Evolutionary conservation across 1,284 basidiomycete species (phyloP), one percentile per base, ranked within the genome.

Genomic region (Paramarasmius palmivorus): DNA sequence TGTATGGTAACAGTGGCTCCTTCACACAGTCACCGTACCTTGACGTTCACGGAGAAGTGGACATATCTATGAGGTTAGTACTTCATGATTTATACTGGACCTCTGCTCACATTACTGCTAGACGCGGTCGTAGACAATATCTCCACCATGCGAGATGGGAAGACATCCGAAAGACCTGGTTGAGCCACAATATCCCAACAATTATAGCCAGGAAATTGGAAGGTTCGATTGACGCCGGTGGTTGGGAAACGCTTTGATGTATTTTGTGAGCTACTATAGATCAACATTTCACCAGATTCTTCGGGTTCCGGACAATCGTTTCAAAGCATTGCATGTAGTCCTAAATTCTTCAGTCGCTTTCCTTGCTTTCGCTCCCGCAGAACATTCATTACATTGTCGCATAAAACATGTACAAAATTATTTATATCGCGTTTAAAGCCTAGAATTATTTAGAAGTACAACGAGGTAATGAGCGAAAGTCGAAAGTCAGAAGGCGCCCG

Each of bases 11-110:
- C 56, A 93, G 90, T 53, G 97, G 96, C 8, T 85, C 91, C 3
- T 98, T 97, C 70, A 81, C 84, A 1, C 84, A 86, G 20, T 92
- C 95, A 42, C 95, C 97, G 0, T 99, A 98, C 66, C 79, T 99
- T 39, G 97, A 99, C 62, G 84, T 86, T 3, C 96, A 99, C 60
- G 97, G 97, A 0, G 96, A 99, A 68, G 83, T 94, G 3, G 97
- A 99, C 68, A 78, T 92, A 15, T 92, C 91, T 1, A 92, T 98
- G 84, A 84, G 93, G 91, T 94, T 68, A 65, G 81, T 66, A 37
- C 23, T 37, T 32, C 29, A 36, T 50, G 42, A 25, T 3, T 37
- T 38, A 35, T 19, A 32, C 6, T 15, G 39, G n/a, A 54, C 44
- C 12, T 34, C 35, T 51, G 44, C 55, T 34, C 39, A 49, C 19